These are phyloP conservation scores for Xylaria sp. DNA, from an alignment of 2,329 filamentous ascomycete genomes.

Conservation along the genomic window DNA sequence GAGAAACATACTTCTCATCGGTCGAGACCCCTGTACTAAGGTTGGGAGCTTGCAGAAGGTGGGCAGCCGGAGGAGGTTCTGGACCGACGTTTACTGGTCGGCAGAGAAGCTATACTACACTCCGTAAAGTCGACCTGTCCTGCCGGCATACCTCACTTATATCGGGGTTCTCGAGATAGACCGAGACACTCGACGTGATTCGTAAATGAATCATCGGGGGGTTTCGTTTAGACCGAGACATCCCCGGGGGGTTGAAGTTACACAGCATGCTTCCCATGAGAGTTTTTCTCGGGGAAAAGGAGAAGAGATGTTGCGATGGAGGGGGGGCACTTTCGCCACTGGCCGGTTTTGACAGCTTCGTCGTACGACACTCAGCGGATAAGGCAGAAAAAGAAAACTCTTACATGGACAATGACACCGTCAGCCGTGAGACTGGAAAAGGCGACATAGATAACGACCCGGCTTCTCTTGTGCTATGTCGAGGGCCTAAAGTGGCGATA, in stretches of 20 bases:
- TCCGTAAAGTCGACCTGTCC: slow-evolving; percentile 7
- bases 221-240: slow-evolving; percentile 5
- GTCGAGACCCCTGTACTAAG: neutral
- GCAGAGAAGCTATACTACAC: neutral
- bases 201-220: neutral
- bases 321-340: slow-evolving; percentile 2
- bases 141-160: slow-evolving; percentile 6
- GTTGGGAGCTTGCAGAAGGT: slow-evolving; percentile 11
- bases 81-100: neutral
- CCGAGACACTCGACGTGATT: slow-evolving; percentile 7
- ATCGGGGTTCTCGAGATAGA: slow-evolving; percentile 3
- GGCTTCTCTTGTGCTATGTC: neutral
- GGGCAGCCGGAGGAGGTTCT: neutral
- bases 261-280: slow-evolving; percentile 6
- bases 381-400: neutral
- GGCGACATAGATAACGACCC: neutral
- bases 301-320: neutral
- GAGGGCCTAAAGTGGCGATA: slow-evolving; percentile 17
- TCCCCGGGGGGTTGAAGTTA: neutral
- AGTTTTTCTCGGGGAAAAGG: neutral
- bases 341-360: neutral
- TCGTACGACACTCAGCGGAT: neutral
- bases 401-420: neutral
- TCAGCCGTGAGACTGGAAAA: neutral
- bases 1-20: neutral